Evolutionary conservation across 768 basidiomycete species (phyloP).

Genomic region (Tulasnella sp.): DNA sequence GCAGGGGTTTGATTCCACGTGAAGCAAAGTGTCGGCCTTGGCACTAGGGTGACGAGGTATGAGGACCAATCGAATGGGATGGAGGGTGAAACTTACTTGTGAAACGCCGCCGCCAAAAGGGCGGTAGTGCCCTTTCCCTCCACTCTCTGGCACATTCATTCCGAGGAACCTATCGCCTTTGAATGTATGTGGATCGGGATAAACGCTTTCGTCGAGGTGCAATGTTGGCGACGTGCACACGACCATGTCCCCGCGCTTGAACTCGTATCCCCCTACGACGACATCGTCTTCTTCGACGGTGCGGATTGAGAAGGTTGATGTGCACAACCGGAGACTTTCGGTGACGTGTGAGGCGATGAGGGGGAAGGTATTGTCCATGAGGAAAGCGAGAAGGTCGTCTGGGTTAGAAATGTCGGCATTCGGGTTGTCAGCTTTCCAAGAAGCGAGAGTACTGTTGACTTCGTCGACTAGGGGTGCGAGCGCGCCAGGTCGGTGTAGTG

Average conservation of each 20-base stretch:
- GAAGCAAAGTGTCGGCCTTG: constrained; percentile 19
- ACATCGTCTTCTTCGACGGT: not conserved
- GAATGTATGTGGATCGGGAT: not conserved
- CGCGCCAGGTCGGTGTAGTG: not conserved
- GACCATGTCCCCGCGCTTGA: not conserved
- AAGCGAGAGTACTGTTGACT: not conserved
- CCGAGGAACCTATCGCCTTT: constrained; percentile 6
- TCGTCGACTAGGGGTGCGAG: not conserved
- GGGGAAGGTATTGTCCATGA: not conserved
- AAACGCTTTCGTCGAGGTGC: constrained; percentile 5
- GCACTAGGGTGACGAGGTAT: not conserved
- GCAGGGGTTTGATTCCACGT: constrained; percentile 13
- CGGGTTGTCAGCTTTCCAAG: not conserved
- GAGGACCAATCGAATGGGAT: not conserved
- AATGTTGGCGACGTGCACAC: not conserved
- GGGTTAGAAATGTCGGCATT: not conserved
- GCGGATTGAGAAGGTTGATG: constrained; percentile 7
- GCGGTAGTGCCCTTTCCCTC: not conserved
- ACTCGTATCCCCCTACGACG: constrained; percentile 2
- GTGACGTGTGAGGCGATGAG: not conserved
- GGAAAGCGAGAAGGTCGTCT: not conserved
- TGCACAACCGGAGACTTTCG: not conserved
- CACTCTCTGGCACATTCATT: not conserved
- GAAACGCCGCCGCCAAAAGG: constrained; percentile 14
- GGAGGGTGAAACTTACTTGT: not conserved